Percentiles rank a stretch among this genome's conserved stretches.
Evolutionary conservation across 805 yeast genomes (phyloP).

Genomic region (Tetrapisispora nanseiensis): DNA sequence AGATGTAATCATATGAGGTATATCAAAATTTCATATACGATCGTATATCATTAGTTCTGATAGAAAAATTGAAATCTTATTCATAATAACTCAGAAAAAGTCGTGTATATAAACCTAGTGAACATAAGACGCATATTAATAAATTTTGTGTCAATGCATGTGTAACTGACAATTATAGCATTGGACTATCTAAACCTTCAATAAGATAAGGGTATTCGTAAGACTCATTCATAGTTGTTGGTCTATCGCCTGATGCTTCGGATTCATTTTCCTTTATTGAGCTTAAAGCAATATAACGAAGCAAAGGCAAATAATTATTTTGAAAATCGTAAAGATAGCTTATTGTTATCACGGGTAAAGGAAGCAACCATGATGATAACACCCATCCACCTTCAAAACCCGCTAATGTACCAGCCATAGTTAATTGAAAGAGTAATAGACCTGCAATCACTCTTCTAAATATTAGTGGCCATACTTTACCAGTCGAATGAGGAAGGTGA

Average conservation of each 20-base stretch:
- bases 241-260: conserved; percentile 15
- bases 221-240: conserved; percentile 31
- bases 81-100: too few species aligned
- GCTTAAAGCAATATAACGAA: conserved; percentile 77
- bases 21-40: too few species aligned
- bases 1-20: too few species aligned
- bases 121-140: too few species aligned
- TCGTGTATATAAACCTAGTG: too few species aligned
- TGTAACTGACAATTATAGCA: conserved; percentile 43
- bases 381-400: conserved; percentile 68
- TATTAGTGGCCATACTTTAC: conserved; percentile 89
- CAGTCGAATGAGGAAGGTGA: conserved; percentile 95
- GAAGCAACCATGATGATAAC: conserved; percentile 60
- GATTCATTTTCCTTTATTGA: conserved; percentile 50
- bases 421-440: conserved; percentile 70
- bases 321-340: conserved; percentile 72
- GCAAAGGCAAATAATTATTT: conserved; percentile 67
- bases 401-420: conserved; percentile 86
- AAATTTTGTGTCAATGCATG: too few species aligned
- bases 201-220: conserved; percentile 72
- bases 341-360: conserved; percentile 63
- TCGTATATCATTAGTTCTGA: too few species aligned
- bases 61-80: too few species aligned
- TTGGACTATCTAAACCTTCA: conserved; percentile 71
- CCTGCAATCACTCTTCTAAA: conserved; percentile 78